Conservation (phyloP, 805 yeast genomes). For the Yamadazyma olivae region DNA sequence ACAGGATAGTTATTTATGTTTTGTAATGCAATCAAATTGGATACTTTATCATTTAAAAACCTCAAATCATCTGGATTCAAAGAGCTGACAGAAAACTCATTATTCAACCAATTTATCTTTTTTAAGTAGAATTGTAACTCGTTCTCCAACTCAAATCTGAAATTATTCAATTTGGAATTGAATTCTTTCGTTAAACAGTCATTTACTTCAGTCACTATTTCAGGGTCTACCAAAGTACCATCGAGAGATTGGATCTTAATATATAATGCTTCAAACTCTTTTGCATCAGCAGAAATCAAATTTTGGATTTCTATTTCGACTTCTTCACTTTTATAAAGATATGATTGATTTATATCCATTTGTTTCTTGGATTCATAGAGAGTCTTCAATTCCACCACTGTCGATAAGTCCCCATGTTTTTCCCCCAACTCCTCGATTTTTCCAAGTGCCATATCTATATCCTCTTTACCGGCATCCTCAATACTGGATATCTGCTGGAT, state of each 20-base stretch:
- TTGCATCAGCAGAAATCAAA: not conserved
- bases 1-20: conserved; percentile 20
- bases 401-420: conserved; percentile 14
- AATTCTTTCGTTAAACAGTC: conserved; percentile 3
- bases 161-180: conserved; percentile 7
- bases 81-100: conserved; percentile 6
- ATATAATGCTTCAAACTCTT: conserved; percentile 2
- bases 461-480: not conserved
- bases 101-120: conserved; percentile 23
- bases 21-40: conserved; percentile 30
- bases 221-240: conserved; percentile 2
- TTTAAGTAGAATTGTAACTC: conserved; percentile 12
- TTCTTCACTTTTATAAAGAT: conserved; percentile 7
- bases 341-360: conserved; percentile 1
- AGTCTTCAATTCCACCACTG: conserved; percentile 13
- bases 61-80: conserved; percentile 2
- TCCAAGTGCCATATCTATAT: not conserved
- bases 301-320: conserved; percentile 2
- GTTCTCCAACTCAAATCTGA: conserved; percentile 9
- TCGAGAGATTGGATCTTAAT: conserved; percentile 8
- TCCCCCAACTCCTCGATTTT: conserved; percentile 11
- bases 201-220: conserved; percentile 1
- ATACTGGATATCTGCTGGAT: conserved; percentile 2
- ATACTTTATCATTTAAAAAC: conserved; percentile 8
- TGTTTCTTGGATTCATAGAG: conserved; percentile 5